These are phyloP conservation scores for Spizellomyces sp. DNA, from an alignment of 192 early-diverging fungal genomes.

Conservation along the genomic window DNA sequence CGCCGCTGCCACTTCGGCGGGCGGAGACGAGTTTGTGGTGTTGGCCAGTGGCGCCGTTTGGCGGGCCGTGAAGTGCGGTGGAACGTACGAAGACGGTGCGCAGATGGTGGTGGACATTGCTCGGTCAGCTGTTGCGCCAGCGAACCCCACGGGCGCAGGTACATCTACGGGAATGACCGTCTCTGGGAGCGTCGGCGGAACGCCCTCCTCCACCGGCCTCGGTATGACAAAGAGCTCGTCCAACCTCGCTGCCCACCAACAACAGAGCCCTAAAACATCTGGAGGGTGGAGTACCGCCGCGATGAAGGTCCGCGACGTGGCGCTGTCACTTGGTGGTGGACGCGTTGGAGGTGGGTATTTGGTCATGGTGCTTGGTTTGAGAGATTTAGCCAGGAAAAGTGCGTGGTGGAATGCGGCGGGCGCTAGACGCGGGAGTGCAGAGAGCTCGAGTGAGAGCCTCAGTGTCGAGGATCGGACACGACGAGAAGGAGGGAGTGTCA, in stretches of 20 bases:
- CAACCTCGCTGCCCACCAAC: constrained; percentile 62
- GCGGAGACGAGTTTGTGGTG: constrained; percentile 45
- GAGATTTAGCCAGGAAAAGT: constrained; percentile 56
- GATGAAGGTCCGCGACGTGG: constrained; percentile 80
- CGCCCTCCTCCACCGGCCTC: not conserved
- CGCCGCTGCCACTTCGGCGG: constrained; percentile 19
- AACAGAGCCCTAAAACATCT: constrained; percentile 26
- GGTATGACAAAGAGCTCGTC: constrained; percentile 24
- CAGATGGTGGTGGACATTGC: constrained; percentile 86
- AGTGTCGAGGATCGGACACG: constrained; percentile 23
- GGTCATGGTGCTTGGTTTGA: constrained; percentile 89
- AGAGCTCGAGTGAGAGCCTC: constrained; percentile 29
- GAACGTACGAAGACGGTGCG: constrained; percentile 43
- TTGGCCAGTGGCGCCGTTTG: constrained; percentile 37
- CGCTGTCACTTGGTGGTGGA: constrained; percentile 74
- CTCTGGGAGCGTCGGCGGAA: not conserved
- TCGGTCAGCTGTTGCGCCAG: constrained; percentile 54
- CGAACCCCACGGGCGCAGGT: not conserved
- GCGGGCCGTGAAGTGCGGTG: constrained; percentile 59
- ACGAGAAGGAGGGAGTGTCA: not conserved
- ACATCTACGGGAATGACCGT: not conserved
- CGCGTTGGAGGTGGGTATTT: constrained; percentile 54
- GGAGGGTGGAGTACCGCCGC: constrained; percentile 51
- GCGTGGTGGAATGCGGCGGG: constrained; percentile 36
- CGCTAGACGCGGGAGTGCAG: constrained; percentile 31